Evolutionary conservation across 1,139 yeast genomes (phyloP).

Genomic region (Blastobotrys ciferrii): DNA sequence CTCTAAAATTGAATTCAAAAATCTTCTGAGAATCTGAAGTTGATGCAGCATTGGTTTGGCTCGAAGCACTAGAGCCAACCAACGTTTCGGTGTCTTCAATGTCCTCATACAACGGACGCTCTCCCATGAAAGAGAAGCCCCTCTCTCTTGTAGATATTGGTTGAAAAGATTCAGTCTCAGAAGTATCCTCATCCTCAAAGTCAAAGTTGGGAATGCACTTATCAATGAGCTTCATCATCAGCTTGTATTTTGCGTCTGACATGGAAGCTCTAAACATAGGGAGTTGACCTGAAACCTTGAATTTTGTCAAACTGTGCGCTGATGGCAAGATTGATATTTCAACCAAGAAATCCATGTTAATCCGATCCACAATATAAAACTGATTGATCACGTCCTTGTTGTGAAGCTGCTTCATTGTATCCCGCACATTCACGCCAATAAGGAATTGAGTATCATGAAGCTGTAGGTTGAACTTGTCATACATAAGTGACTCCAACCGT

Average conservation of each 20-base stretch:
- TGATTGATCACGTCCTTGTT: slow-evolving; percentile 36
- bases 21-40: slow-evolving; percentile 48
- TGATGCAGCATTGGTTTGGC: background rate
- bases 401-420: slow-evolving; percentile 56
- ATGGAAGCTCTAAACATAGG: slow-evolving; percentile 69
- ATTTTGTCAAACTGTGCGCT: slow-evolving; percentile 68
- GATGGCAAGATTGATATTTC: slow-evolving; percentile 85
- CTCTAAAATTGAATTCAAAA: slow-evolving; percentile 69
- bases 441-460: slow-evolving; percentile 85
- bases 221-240: slow-evolving; percentile 74
- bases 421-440: slow-evolving; percentile 77
- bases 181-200: slow-evolving; percentile 30
- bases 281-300: slow-evolving; percentile 76
- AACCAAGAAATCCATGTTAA: slow-evolving; percentile 67
- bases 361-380: slow-evolving; percentile 67
- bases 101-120: slow-evolving; percentile 9
- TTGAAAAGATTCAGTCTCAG: slow-evolving; percentile 10
- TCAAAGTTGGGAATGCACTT: slow-evolving; percentile 65
- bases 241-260: slow-evolving; percentile 87
- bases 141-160: slow-evolving; percentile 9
- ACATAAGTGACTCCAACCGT: slow-evolving; percentile 74
- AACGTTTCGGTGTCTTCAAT: slow-evolving; percentile 8
- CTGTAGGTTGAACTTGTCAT: slow-evolving; percentile 76
- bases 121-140: slow-evolving; percentile 12
- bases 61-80: slow-evolving; percentile 6